These are phyloP conservation scores for Ligustrum vulgare DNA, from an alignment of 257 asterid genomes.

Conservation along the genomic window DNA sequence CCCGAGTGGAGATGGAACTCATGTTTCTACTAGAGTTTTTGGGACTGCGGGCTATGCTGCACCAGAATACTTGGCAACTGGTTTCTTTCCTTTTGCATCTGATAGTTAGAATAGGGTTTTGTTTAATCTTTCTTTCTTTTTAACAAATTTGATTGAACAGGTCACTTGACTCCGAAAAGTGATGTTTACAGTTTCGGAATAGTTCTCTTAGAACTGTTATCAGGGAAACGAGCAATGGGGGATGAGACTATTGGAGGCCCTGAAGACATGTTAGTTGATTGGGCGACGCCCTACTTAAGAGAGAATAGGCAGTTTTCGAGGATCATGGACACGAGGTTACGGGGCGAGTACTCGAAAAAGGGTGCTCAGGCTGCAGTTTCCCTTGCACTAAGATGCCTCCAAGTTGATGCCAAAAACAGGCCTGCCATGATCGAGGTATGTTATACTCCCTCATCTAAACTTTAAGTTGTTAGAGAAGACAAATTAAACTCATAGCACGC, in stretches of 20 bases:
- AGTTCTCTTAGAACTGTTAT: conserved; percentile 49
- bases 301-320: conserved; percentile 51
- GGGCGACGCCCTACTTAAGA: conserved; percentile 53
- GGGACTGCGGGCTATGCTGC: conserved; percentile 65
- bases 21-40: conserved; percentile 54
- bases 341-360: conserved; percentile 58
- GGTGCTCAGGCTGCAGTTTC: conserved; percentile 48
- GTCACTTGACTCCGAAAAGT: conserved; percentile 52
- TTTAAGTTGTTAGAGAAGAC: background rate
- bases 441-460: background rate
- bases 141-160: conserved; percentile 21
- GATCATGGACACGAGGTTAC: conserved; percentile 56
- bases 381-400: conserved; percentile 43
- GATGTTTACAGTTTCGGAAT: conserved; percentile 61
- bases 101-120: background rate
- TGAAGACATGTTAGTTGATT: conserved; percentile 51
- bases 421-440: conserved; percentile 47
- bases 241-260: conserved; percentile 56
- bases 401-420: conserved; percentile 39
- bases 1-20: conserved; percentile 53
- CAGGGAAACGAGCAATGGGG: conserved; percentile 56
- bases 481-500: too few relatives aligned
- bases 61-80: conserved; percentile 59
- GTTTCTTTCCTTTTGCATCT: conserved; percentile 14
- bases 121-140: background rate